A percentile compares a stretch with the other conserved stretches of the same genome.
These are phyloP conservation scores for Kwoniella bestiolae DNA, from an alignment of 768 basidiomycete genomes.

Conservation along the genomic window DNA sequence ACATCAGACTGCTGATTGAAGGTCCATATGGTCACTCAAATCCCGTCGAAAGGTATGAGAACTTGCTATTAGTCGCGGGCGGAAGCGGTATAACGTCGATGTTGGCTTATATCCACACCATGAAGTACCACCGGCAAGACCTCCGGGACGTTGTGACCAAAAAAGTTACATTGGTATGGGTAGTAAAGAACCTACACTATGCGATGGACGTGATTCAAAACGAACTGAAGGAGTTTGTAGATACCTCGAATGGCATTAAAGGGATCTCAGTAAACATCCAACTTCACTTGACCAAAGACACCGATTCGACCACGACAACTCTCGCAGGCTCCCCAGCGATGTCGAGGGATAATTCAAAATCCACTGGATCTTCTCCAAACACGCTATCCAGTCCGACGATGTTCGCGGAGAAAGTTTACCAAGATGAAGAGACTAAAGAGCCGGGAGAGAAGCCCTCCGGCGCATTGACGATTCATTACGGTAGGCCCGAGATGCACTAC, in stretches of 20 bases:
- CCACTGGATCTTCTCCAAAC: background rate
- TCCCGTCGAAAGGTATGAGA: slow-evolving; percentile 22
- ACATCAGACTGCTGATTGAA: slow-evolving; percentile 28
- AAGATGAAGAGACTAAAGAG: background rate
- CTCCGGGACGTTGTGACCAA: background rate
- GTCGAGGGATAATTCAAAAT: background rate
- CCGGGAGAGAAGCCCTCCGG: background rate
- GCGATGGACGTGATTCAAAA: slow-evolving; percentile 24
- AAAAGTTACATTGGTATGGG: slow-evolving; percentile 28
- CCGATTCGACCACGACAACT: background rate
- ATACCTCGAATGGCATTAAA: background rate
- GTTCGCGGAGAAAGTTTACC: background rate
- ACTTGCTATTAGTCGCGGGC: slow-evolving; percentile 32
- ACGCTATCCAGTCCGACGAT: background rate
- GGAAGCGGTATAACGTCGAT: slow-evolving; percentile 36
- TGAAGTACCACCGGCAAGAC: slow-evolving; percentile 4
- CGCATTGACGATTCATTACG: slow-evolving; percentile 5
- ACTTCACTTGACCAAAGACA: slow-evolving; percentile 13
- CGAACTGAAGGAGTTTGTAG: slow-evolving; percentile 20
- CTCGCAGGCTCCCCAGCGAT: background rate
- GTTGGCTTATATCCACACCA: slow-evolving; percentile 25
- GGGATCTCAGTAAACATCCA: background rate
- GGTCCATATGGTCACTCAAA: slow-evolving; percentile 38
- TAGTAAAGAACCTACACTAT: slow-evolving; percentile 22
- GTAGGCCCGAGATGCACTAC: slow-evolving; percentile 23